A percentile compares a stretch with the other conserved stretches of the same genome.
phyloP scores from a whole-genome alignment of 2,329 filamentous ascomycete genomes.

The Zymoseptoria ardabiliae region DNA sequence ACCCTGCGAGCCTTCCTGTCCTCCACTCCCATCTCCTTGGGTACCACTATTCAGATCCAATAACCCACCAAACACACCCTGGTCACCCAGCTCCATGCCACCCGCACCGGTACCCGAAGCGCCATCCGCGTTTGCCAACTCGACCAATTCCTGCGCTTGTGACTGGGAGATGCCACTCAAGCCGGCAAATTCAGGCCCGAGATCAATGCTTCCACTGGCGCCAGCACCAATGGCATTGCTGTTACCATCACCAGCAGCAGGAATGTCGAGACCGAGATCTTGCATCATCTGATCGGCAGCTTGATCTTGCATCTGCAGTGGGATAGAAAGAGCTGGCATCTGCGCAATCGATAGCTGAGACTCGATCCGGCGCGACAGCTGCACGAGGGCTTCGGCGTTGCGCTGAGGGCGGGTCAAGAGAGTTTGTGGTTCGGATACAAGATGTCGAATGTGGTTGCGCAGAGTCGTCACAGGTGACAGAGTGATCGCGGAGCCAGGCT shows the following conservation, averaged over 20 bases:
- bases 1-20: slow-evolving; percentile 22
- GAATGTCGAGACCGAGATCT: slow-evolving; percentile 26
- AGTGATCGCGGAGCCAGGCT: slow-evolving; percentile 24
- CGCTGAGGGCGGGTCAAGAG: slow-evolving; percentile 53
- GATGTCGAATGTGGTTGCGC: slow-evolving; percentile 35
- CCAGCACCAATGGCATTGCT: slow-evolving; percentile 11
- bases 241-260: slow-evolving; percentile 9
- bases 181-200: slow-evolving; percentile 13
- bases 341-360: slow-evolving; percentile 54
- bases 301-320: slow-evolving; percentile 19
- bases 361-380: slow-evolving; percentile 26
- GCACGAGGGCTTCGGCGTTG: slow-evolving; percentile 43
- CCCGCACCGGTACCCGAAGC: not conserved
- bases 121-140: slow-evolving; percentile 8
- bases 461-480: slow-evolving; percentile 32
- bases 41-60: slow-evolving; percentile 10
- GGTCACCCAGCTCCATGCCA: slow-evolving; percentile 22
- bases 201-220: slow-evolving; percentile 16
- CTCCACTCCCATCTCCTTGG: slow-evolving; percentile 7
- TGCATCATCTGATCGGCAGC: slow-evolving; percentile 29
- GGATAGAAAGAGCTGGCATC: slow-evolving; percentile 33
- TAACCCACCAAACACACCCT: slow-evolving; percentile 4
- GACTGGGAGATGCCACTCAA: slow-evolving; percentile 5
- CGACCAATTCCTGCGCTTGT: slow-evolving; percentile 18
- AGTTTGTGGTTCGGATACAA: slow-evolving; percentile 44